Base-by-base conservation (phyloP, 2,329 filamentous ascomycete species). In the Epichloe sp. region DNA sequence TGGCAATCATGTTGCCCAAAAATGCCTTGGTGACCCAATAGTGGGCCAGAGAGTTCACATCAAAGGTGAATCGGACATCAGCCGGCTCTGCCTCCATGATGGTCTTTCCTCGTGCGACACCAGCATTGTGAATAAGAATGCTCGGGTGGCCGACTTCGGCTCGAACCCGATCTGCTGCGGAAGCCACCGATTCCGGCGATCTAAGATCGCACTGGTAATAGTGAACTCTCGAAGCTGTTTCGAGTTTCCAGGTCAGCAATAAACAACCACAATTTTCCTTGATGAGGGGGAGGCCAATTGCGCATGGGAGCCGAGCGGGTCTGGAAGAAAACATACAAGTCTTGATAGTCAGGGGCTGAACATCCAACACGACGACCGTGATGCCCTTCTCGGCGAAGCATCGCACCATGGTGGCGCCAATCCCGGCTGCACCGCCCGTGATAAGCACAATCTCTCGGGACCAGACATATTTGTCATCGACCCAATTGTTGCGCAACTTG, bases 401-500 rank as follows among this genome's bases (percentile, higher is more conserved):
- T 56, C 75, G 72, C 14, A 85, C 84, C 3, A 88, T 74, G 38
- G 76, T 68, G 19, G 76, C 78, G 14, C 86, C 86, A 59, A 91
- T 88, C 0, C 86, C 86, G 51, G 79, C 79, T 42, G 82, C 80
- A 7, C 86, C 86, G 7, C 87, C 86, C 0, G 86, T 90, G 19
- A 90, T 74, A 43, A 89, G 70, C 3, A 86, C 81, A 48, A 89
- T 74, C 68, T 89, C 85, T 48, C 74, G 75, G 21, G 72, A 68
- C 83, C 85, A 88, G 62, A 80, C 74, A 65, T 83, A 85, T 41
- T 62, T 66, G 54, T 68, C 65, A 36, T 59, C 44, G 19, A 60
- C 56, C 65, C 66, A 68, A 47, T 68, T 67, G 55, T 68, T 68
- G 52, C 60, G 61, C 26, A 60, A 57, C 53, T 59, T 60, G 37